Conservation (phyloP, 2,329 filamentous ascomycete genomes). For the Epichloe gansuensis region DNA sequence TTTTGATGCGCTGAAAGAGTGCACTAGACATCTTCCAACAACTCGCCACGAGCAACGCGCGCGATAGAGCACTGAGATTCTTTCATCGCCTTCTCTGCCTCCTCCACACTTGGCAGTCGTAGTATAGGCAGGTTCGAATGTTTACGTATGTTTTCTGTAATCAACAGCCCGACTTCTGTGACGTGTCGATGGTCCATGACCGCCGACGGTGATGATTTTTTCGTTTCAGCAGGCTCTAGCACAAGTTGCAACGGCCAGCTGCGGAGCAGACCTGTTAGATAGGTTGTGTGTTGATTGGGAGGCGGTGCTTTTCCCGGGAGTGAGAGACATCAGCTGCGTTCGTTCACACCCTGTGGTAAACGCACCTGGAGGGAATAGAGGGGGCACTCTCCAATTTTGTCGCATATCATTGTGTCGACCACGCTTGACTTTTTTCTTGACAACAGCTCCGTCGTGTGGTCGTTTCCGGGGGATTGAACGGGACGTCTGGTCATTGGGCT, state of each 20-base stretch:
- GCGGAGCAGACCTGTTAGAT: slow-evolving; percentile 8
- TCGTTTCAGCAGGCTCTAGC: slow-evolving; percentile 2
- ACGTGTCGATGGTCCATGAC: slow-evolving; percentile 2
- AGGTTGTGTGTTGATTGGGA: slow-evolving; percentile 4
- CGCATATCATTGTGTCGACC: background rate
- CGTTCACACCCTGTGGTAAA: background rate
- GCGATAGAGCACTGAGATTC: background rate
- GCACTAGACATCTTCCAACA: slow-evolving; percentile 19
- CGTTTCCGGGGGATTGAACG: background rate
- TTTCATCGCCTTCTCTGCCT: background rate
- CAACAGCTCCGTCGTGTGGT: background rate
- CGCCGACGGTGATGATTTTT: background rate
- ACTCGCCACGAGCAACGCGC: slow-evolving; percentile 10
- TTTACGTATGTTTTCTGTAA: slow-evolving; percentile 5
- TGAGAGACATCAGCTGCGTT: background rate
- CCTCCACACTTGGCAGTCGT: slow-evolving; percentile 4
- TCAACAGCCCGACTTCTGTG: slow-evolving; percentile 8
- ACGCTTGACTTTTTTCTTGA: background rate
- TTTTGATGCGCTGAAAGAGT: slow-evolving; percentile 12
- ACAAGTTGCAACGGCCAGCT: slow-evolving; percentile 7
- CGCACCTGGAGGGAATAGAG: slow-evolving; percentile 1
- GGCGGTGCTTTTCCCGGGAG: slow-evolving; percentile 2
- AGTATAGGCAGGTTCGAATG: slow-evolving; percentile 8
- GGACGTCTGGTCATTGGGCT: background rate
- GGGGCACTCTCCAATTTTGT: background rate